These are phyloP conservation scores for Nakaseomyces nivariensis DNA, from an alignment of 1,139 yeast species.

Conservation along the genomic window DNA sequence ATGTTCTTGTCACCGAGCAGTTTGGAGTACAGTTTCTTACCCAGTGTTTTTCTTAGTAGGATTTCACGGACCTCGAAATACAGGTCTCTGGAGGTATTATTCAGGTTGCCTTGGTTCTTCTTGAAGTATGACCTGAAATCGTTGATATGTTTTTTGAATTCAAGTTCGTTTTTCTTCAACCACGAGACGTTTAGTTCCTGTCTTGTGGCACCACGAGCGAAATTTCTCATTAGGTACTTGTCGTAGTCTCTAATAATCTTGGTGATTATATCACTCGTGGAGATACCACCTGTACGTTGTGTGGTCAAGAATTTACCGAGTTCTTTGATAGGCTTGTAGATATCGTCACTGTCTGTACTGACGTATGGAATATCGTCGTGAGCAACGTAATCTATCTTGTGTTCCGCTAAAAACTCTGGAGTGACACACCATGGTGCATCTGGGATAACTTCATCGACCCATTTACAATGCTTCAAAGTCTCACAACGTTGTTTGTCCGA, in stretches of 20 bases:
- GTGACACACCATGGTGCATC: conserved; percentile 95
- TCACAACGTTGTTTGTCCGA: conserved; percentile 83
- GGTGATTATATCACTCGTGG: conserved; percentile 92
- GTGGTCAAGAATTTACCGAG: conserved; percentile 87
- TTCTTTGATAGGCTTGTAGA: conserved; percentile 84
- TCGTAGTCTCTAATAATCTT: conserved; percentile 92
- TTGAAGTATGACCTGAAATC: conserved; percentile 82
- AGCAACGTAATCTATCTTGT: conserved; percentile 89
- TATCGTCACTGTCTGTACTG: conserved; percentile 77
- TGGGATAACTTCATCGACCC: conserved; percentile 96
- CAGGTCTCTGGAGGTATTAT: conserved; percentile 68
- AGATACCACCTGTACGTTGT: conserved; percentile 92
- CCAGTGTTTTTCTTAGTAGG: conserved; percentile 41
- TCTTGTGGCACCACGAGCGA: conserved; percentile 94
- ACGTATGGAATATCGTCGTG: conserved; percentile 97
- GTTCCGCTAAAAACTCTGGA: conserved; percentile 65
- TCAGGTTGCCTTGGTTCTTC: conserved; percentile 58
- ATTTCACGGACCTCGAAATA: conserved; percentile 77
- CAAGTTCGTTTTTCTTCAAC: conserved; percentile 93
- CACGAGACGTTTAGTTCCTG: conserved; percentile 93
- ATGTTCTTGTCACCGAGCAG: conserved; percentile 17
- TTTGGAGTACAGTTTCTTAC: conserved; percentile 27
- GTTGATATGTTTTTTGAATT: conserved; percentile 76
- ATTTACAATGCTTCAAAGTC: conserved; percentile 76
- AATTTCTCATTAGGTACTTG: conserved; percentile 90